Evolutionary conservation across 768 basidiomycete species (phyloP), one percentile per base, ranked within the genome.

Genomic region (Russula virescens): DNA sequence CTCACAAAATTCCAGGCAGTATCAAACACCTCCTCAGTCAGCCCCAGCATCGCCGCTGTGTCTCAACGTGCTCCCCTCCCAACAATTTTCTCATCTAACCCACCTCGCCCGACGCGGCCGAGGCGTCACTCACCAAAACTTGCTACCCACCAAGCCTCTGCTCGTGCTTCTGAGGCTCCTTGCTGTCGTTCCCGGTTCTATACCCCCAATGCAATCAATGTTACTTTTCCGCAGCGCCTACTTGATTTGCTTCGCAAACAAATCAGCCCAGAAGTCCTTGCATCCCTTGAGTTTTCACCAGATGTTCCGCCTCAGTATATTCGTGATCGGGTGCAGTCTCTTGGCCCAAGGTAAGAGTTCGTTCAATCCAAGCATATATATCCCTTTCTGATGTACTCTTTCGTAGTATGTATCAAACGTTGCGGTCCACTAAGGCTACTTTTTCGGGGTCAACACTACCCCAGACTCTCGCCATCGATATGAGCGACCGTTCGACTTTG

Each of bases 321-420:
- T 23, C 58, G 62, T 46, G 62, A 63, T n/a, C 31, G 43, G 31
- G 60, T 63, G 52, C 28, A 55, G 4, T 51, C 28, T 23, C 45
- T 60, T 38, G 43, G 52, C 14, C 58, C 53, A 45, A 63, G 38
- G 62, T 63, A 53, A 1, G 57, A 2, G 6, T 23, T 34, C n/a
- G 8, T 1, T 35, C 25, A 35, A 26, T 43, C 21, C 16, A 10
- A n/a, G n/a, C n/a, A n/a, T 35, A 67, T 67, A n/a, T n/a, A n/a
- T n/a, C n/a, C n/a, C n/a, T n/a, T n/a, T n/a, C n/a, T n/a, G n/a
- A n/a, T n/a, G n/a, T n/a, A n/a, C n/a, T n/a, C n/a, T n/a, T n/a
- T n/a, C n/a, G n/a, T n/a, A n/a, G n/a, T n/a, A n/a, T n/a, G 66
- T 52, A 66, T 58, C 55, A 66, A 13, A 48, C 58, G 28, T 55